Conservation (phyloP, 2,329 filamentous ascomycete species). For the Ophiostoma sp. region DNA sequence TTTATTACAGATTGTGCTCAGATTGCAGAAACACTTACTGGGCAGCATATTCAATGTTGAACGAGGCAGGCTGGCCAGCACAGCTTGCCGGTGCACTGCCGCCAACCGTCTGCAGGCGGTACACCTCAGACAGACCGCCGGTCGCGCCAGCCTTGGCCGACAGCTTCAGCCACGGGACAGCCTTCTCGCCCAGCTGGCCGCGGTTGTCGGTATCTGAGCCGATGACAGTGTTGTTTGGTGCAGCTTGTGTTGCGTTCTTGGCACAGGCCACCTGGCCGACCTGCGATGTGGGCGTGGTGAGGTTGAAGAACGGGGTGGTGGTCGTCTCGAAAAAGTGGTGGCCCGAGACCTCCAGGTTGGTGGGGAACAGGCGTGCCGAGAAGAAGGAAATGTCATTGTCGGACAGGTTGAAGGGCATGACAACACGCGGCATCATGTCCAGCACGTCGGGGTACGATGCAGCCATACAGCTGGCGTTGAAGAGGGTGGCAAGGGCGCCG, state of each 20-base stretch:
- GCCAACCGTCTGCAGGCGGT: slow-evolving; percentile 77
- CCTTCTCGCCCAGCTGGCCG: slow-evolving; percentile 59
- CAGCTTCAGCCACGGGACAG: slow-evolving; percentile 79
- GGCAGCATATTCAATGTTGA: slow-evolving; percentile 75
- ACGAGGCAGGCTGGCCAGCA: slow-evolving; percentile 54
- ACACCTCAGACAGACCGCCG: slow-evolving; percentile 66
- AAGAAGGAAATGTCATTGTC: slow-evolving; percentile 32
- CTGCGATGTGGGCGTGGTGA: slow-evolving; percentile 53
- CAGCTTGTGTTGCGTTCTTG: slow-evolving; percentile 56
- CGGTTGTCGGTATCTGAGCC: slow-evolving; percentile 40
- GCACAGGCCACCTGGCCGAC: slow-evolving; percentile 58
- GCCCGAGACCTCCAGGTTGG: slow-evolving; percentile 61
- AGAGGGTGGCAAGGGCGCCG: slow-evolving; percentile 79
- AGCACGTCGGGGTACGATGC: slow-evolving; percentile 64
- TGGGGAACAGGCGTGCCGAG: slow-evolving; percentile 45
- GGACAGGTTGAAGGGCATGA: slow-evolving; percentile 60
- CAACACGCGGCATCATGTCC: slow-evolving; percentile 57
- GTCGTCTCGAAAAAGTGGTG: slow-evolving; percentile 70
- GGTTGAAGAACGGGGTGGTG: slow-evolving; percentile 73
- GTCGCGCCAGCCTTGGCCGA: slow-evolving; percentile 51
- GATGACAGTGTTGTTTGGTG: slow-evolving; percentile 54
- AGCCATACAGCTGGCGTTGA: slow-evolving; percentile 78
- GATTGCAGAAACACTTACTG: slow-evolving; percentile 56
- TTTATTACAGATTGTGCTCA: background rate
- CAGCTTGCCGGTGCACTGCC: slow-evolving; percentile 72